Conservation (phyloP, 805 yeast genomes). For the Huiozyma naganishii region DNA sequence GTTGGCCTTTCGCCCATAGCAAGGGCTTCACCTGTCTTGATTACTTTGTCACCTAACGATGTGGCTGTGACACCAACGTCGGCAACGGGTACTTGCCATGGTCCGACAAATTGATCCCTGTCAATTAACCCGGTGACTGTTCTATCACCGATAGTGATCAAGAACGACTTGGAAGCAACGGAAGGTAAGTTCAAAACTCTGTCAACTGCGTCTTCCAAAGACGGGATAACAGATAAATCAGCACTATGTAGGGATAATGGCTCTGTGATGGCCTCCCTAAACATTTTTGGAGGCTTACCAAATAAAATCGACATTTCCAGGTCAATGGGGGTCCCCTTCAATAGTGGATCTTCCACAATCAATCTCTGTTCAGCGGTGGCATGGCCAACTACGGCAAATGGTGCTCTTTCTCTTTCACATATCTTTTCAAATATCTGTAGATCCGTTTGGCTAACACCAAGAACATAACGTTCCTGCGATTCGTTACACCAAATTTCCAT, state of each 20-base stretch:
- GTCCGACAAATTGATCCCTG: constrained; percentile 97
- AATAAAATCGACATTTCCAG: constrained; percentile 89
- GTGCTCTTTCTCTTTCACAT: constrained; percentile 92
- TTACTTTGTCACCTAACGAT: constrained; percentile 63
- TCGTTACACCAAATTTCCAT: constrained; percentile 99
- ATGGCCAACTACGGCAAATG: constrained; percentile 88
- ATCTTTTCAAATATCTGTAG: constrained; percentile 60
- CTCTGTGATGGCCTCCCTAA: constrained; percentile 58
- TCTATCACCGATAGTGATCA: constrained; percentile 97
- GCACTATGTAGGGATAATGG: constrained; percentile 38
- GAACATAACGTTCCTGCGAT: constrained; percentile 94
- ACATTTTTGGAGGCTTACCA: constrained; percentile 96
- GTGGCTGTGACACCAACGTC: constrained; percentile 96
- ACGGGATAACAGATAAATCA: constrained; percentile 28
- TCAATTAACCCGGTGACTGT: constrained; percentile 95
- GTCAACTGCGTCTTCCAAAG: constrained; percentile 53
- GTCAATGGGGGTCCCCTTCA: constrained; percentile 83
- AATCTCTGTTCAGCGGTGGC: constrained; percentile 84
- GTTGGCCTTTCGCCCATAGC: constrained; percentile 97
- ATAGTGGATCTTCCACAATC: constrained; percentile 65
- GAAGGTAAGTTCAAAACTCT: constrained; percentile 85
- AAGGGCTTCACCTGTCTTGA: constrained; percentile 88
- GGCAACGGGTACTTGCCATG: constrained; percentile 99
- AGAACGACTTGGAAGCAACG: constrained; percentile 89
- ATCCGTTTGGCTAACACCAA: constrained; percentile 80